phyloP scores from a whole-genome alignment of 257 asterid species.

The Nicotiana knightiana region DNA sequence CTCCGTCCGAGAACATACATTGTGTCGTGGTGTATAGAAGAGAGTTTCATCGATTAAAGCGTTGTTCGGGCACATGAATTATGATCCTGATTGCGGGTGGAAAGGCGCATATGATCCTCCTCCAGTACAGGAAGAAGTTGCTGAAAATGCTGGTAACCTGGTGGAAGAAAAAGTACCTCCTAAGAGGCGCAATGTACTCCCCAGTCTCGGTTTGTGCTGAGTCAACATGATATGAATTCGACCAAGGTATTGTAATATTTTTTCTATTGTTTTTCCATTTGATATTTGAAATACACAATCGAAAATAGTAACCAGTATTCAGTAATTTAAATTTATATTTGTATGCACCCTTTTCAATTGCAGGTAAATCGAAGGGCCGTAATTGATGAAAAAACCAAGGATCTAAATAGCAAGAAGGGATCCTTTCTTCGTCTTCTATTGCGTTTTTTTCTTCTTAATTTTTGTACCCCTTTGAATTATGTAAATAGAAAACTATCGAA shows the following conservation, averaged over 20 bases:
- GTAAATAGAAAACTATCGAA: background rate
- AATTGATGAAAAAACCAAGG: background rate
- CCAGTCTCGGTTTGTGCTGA: background rate
- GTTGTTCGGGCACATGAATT: too few species aligned
- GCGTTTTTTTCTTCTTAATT: background rate
- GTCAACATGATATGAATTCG: background rate
- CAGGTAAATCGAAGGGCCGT: background rate
- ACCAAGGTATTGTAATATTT: background rate
- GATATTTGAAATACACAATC: background rate
- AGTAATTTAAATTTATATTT: too few species aligned
- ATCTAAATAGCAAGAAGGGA: background rate
- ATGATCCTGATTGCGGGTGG: too few species aligned
- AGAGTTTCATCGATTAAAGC: too few species aligned
- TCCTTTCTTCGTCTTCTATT: background rate
- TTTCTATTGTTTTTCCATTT: too few species aligned
- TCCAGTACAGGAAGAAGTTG: too few species aligned
- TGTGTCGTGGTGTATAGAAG: too few species aligned
- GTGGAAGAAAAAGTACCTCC: too few species aligned
- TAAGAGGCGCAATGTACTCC: too few species aligned
- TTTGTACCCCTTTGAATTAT: background rate
- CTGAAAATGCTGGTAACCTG: too few species aligned
- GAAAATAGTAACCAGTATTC: background rate
- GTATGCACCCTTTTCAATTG: background rate
- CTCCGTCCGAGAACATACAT: too few species aligned
- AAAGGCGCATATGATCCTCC: too few species aligned